Base-by-base conservation (phyloP, 2,329 filamentous ascomycete genomes). In the Elsinoe australis region DNA sequence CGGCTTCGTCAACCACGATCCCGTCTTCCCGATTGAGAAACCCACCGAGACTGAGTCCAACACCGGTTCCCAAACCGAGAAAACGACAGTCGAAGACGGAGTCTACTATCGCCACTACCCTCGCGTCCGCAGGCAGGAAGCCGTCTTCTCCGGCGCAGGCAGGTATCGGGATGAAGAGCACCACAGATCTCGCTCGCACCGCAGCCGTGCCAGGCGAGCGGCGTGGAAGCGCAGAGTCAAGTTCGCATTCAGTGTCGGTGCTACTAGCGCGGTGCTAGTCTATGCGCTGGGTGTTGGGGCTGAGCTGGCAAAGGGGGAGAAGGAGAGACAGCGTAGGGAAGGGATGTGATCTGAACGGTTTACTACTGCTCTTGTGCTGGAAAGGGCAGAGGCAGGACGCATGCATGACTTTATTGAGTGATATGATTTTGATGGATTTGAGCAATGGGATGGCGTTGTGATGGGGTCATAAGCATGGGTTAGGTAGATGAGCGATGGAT, bases 1-100 rank as follows among this genome's bases (percentile, higher is more conserved):
- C 1, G 80, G 79, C 0, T 83, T 80, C 56, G 75, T 83, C 34
- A 82, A 80, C 54, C 76, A 80, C 54, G 75, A 80, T 22, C 49
- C 55, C 10, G 51, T 60, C 1, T 51, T 56, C 18, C 50, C 56
- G 10, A 51, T 54, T 4, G 52, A 51, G 26, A 45, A 21, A 17
- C 31, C 24, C 35, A 3, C 19, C 21, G 8, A 34, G 36, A 28
- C 35, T 3, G 48, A 46, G 14, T 17, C 39, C 39, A 33, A 14
- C 31, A 32, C 34, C 21, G 29, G 29, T 52, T 51, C 64, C 34
- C 67, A 61, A 29, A 58, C 54, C n/a, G 54, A 60, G 35, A 61
- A 63, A 5, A 61, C 58, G 12, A 53, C 60, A 17, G 24, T 50
- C 10, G 55, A 56, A 29, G 53, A 60, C 8, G 63, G 66, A 62